Conservation (phyloP, 2,329 filamentous ascomycete genomes). For the Penicillium janthinellum region DNA sequence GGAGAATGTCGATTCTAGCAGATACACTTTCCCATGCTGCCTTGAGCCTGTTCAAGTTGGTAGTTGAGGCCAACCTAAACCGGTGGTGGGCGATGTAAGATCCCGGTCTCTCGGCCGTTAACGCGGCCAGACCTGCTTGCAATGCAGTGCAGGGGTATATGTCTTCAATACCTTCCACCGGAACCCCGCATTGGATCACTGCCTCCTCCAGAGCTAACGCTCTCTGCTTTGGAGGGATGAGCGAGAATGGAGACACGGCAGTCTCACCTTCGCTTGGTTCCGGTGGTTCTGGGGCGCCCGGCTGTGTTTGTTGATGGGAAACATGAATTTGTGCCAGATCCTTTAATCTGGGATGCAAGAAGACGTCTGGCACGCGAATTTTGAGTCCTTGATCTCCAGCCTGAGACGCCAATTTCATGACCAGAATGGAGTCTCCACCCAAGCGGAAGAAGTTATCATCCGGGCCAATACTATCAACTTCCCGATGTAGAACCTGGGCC, state of each 20-base stretch:
- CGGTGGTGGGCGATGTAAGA: not conserved
- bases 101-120: not conserved
- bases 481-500: not conserved
- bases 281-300: too few relatives aligned
- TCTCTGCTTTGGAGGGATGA: too few relatives aligned
- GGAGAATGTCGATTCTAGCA: too few relatives aligned
- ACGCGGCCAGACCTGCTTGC: not conserved
- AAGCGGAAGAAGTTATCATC: constrained; percentile 5
- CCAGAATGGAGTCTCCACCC: constrained; percentile 10
- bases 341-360: too few relatives aligned
- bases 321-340: too few relatives aligned
- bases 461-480: not conserved
- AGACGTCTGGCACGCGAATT: too few relatives aligned
- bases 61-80: not conserved
- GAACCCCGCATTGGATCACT: too few relatives aligned
- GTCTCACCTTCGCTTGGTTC: too few relatives aligned
- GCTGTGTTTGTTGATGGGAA: too few relatives aligned
- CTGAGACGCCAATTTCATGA: constrained; percentile 43
- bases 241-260: too few relatives aligned
- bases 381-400: constrained; percentile 12
- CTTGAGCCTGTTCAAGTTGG: not conserved
- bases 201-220: not conserved
- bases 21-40: not conserved
- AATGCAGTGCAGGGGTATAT: constrained; percentile 1
- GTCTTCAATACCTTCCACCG: not conserved